Conservation (phyloP, 1,284 basidiomycete genomes). For the Neolentinus lepideus region DNA sequence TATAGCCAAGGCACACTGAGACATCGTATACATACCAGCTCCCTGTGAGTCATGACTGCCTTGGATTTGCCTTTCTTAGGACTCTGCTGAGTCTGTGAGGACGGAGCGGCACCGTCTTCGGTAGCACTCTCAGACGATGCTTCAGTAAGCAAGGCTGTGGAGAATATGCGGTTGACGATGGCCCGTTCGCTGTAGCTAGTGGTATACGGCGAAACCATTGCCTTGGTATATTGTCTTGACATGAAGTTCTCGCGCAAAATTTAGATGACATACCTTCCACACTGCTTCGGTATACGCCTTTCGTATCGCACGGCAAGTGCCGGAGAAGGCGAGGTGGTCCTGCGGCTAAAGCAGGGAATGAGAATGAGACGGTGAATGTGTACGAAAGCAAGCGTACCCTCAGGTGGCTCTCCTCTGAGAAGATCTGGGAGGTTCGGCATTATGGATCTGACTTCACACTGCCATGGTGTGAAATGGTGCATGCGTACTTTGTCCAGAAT, state of each 20-base stretch:
- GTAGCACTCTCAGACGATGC: not conserved
- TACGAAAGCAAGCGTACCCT: not conserved
- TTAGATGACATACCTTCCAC: not conserved
- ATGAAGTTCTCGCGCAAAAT: not conserved
- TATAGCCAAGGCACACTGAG: not conserved
- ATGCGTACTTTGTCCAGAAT: not conserved
- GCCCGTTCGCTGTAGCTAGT: not conserved
- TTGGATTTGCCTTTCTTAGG: conserved; percentile 1
- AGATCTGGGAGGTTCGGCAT: not conserved
- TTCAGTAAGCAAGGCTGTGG: not conserved
- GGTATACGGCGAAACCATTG: not conserved
- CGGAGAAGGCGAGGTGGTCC: not conserved
- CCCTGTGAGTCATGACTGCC: not conserved
- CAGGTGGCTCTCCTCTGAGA: not conserved
- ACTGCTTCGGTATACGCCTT: not conserved
- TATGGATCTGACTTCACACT: not conserved
- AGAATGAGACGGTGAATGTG: not conserved
- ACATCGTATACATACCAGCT: not conserved
- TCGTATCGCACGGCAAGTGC: not conserved
- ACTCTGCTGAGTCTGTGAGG: not conserved
- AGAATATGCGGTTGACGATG: not conserved
- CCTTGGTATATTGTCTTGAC: not conserved
- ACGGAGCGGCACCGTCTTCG: not conserved
- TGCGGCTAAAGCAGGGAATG: not conserved
- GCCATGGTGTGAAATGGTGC: not conserved